Evolutionary conservation across 2,329 filamentous ascomycete species (phyloP), one percentile per base, ranked within the genome.

Genomic region (Fusarium sp.): DNA sequence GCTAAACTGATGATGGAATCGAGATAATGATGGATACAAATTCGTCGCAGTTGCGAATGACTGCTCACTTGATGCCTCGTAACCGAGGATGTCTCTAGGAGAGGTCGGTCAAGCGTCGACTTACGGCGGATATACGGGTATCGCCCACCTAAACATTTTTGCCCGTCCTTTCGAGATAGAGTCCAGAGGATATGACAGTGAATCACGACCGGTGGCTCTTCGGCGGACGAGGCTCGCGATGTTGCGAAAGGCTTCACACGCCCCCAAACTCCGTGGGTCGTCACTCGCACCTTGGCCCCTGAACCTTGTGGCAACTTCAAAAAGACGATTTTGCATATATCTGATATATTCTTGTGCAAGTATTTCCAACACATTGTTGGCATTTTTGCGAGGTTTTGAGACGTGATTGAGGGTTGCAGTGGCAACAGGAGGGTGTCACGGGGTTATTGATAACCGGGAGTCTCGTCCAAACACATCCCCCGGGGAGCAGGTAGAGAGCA

Each of bases 271-370:
- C 65, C 68, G 52, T 60, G 54, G 54, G 54, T 39, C 54, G 34
- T 39, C 65, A 66, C 64, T 75, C 64, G 52, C 61, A 43, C 34
- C 43, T 35, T 41, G 50, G 50, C 68, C 72, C 72, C 72, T 74
- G 72, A 74, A 43, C 30, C 63, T 35, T 48, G 41, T 39, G 66
- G 63, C 61, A 39, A 58, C 68, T 63, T 45, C 54, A 34, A 23
- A 39, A 35, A 23, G 30, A 39, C 14, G 5, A 41, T 54, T 62
- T 16, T 18, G 18, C 7, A 56, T 23, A 35, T n/a, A 56, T 23
- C 30, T 30, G 27, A 50, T 50, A 27, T 23, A 39, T 54, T 25
- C 8, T 20, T 30, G 27, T 35, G 6, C 7, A 35, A n/a, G n/a
- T 41, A 20, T 34, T 23, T 16, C 34, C 5, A 18, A 20, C 1